These are phyloP conservation scores for Rhodotorula mucilaginosa DNA, from an alignment of 1,284 basidiomycete species.

Conservation along the genomic window DNA sequence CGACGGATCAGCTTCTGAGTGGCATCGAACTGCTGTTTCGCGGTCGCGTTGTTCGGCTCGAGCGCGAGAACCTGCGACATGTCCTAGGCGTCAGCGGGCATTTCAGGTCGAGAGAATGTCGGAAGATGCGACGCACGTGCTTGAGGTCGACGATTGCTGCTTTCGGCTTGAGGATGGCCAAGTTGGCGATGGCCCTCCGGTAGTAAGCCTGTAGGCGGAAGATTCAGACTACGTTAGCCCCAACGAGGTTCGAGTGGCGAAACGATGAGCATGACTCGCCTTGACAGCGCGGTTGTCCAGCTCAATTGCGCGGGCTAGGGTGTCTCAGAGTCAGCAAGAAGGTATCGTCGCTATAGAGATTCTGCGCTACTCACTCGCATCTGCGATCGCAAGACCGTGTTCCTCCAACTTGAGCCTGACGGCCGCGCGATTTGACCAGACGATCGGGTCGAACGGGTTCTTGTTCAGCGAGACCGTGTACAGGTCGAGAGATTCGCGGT, in stretches of 20 bases:
- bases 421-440: slow-evolving; percentile 51
- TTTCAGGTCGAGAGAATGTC: background rate
- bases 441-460: slow-evolving; percentile 47
- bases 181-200: slow-evolving; percentile 85
- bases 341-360: background rate
- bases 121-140: slow-evolving; percentile 51
- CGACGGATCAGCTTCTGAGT: slow-evolving; percentile 82
- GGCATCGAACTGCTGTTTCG: slow-evolving; percentile 75
- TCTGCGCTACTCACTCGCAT: slow-evolving; percentile 61
- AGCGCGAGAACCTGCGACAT: slow-evolving; percentile 62
- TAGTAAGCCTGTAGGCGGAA: slow-evolving; percentile 37
- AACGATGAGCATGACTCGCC: slow-evolving; percentile 54
- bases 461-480: slow-evolving; percentile 47
- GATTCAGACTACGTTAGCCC: slow-evolving; percentile 42
- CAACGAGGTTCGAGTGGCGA: too few species aligned
- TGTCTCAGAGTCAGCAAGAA: too few species aligned
- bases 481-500: slow-evolving; percentile 44
- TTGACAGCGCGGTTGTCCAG: slow-evolving; percentile 89
- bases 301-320: slow-evolving; percentile 74
- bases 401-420: slow-evolving; percentile 59
- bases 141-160: slow-evolving; percentile 81
- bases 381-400: slow-evolving; percentile 73
- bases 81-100: background rate
- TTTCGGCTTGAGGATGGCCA: slow-evolving; percentile 83
- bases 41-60: slow-evolving; percentile 81